A percentile compares a stretch with the other conserved stretches of the same genome.
phyloP scores from a whole-genome alignment of 2,329 filamentous ascomycete species.

The Biscogniauxia mediterranea region DNA sequence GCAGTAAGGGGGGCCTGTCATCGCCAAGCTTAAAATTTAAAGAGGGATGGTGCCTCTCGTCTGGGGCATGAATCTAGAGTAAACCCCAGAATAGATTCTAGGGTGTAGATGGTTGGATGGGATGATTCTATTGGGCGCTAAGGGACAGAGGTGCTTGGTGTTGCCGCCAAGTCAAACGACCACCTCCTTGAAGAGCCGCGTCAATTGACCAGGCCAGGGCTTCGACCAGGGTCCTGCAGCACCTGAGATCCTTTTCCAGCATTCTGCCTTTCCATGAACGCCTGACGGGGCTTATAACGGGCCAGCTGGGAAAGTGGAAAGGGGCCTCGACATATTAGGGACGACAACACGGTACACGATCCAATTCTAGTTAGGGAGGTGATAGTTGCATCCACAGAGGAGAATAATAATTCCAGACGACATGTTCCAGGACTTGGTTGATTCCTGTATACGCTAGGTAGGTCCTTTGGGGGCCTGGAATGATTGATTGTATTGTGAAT shows the following conservation, averaged over 20 bases:
- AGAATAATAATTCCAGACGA: neutral
- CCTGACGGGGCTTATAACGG: conserved; percentile 20
- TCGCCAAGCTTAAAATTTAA: neutral
- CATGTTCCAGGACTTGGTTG: neutral
- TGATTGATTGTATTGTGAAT: too few species aligned
- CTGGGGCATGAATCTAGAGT: conserved; percentile 8
- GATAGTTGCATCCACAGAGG: neutral
- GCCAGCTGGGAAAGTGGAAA: conserved; percentile 21
- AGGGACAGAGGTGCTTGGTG: conserved; percentile 14
- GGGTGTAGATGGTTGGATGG: conserved; percentile 1
- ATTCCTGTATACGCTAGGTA: too few species aligned
- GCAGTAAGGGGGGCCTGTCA: neutral
- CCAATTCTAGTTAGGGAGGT: neutral
- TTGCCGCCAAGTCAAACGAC: conserved; percentile 29
- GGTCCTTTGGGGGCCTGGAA: neutral
- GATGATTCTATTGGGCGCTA: conserved; percentile 8
- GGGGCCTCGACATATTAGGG: conserved; percentile 12
- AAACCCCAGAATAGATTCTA: conserved; percentile 2
- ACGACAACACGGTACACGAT: conserved; percentile 4
- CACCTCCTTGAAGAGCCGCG: neutral
- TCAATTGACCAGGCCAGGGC: neutral
- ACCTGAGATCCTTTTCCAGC: conserved; percentile 3
- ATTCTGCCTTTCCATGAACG: conserved; percentile 13
- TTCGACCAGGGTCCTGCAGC: neutral
- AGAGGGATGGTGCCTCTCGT: neutral